These are phyloP conservation scores for Bipolaris bicolor DNA, from an alignment of 2,329 filamentous ascomycete genomes.

Conservation along the genomic window DNA sequence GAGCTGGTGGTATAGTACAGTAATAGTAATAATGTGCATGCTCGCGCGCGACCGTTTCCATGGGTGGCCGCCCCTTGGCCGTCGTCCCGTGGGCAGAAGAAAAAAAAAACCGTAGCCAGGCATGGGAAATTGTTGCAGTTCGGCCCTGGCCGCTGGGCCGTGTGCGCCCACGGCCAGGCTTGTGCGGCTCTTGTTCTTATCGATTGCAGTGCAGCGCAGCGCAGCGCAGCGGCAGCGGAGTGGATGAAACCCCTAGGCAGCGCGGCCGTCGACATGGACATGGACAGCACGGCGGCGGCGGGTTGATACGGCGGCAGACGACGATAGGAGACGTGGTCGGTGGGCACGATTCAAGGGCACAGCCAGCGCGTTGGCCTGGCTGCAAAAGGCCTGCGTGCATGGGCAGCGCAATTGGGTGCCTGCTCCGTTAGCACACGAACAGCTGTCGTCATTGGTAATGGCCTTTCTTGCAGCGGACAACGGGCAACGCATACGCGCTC, in stretches of 20 bases:
- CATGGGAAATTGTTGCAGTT: neutral
- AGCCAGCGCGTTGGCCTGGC: slow-evolving; percentile 21
- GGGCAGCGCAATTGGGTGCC: slow-evolving; percentile 26
- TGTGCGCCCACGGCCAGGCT: neutral
- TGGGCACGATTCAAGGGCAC: slow-evolving; percentile 26
- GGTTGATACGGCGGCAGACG: slow-evolving; percentile 2
- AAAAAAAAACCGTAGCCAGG: neutral
- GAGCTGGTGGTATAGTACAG: neutral
- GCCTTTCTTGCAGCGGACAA: slow-evolving; percentile 16
- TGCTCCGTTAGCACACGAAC: slow-evolving; percentile 22
- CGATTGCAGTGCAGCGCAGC: slow-evolving; percentile 23
- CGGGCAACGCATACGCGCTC: slow-evolving; percentile 19
- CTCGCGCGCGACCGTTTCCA: slow-evolving; percentile 13
- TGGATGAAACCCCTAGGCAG: slow-evolving; percentile 20
- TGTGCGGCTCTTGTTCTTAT: slow-evolving; percentile 27
- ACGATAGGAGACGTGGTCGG: neutral
- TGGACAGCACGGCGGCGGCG: neutral
- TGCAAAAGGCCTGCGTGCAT: slow-evolving; percentile 23
- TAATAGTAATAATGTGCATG: no score
- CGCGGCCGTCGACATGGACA: neutral
- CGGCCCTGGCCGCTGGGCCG: neutral
- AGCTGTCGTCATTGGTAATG: slow-evolving; percentile 25
- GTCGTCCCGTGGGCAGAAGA: neutral
- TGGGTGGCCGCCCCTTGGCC: neutral
- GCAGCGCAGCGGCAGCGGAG: slow-evolving; percentile 13